Evolutionary conservation across 345 rosid species (phyloP).

Genomic region (Erodium maritimum): DNA sequence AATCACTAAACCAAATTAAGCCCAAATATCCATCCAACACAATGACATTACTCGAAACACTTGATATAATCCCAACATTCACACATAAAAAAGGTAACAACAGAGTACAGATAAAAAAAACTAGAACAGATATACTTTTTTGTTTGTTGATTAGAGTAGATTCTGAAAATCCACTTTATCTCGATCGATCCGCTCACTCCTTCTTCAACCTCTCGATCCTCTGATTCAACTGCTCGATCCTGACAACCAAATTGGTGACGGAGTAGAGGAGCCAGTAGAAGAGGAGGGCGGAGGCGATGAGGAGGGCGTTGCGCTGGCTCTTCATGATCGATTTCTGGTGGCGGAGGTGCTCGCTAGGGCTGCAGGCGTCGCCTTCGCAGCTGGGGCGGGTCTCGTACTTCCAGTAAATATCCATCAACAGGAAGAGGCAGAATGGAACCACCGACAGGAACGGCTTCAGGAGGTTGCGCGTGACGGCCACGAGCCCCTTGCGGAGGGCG

Average conservation of each 20-base stretch:
- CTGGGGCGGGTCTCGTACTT: conserved; percentile 79
- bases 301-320: conserved; percentile 77
- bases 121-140: too few species aligned
- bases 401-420: conserved; percentile 86
- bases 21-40: too few species aligned
- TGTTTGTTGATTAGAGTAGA: too few species aligned
- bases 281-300: conserved; percentile 58
- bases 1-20: too few species aligned
- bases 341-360: conserved; percentile 70
- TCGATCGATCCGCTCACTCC: background rate
- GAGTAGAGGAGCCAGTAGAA: conserved; percentile 84
- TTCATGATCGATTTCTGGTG: conserved; percentile 90
- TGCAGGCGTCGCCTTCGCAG: conserved; percentile 62
- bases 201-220: conserved; percentile 63
- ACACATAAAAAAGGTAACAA: too few species aligned
- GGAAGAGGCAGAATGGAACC: conserved; percentile 77
- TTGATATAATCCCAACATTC: too few species aligned
- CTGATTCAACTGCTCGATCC: conserved; percentile 61
- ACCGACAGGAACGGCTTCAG: conserved; percentile 77
- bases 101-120: too few species aligned
- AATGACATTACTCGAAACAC: too few species aligned
- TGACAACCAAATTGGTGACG: conserved; percentile 50
- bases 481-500: conserved; percentile 57
- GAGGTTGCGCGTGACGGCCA: conserved; percentile 78
- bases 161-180: background rate